Evolutionary conservation across 2,329 filamentous ascomycete species (phyloP), one percentile per base, ranked within the genome.

Genomic region (Fusarium beomiforme): DNA sequence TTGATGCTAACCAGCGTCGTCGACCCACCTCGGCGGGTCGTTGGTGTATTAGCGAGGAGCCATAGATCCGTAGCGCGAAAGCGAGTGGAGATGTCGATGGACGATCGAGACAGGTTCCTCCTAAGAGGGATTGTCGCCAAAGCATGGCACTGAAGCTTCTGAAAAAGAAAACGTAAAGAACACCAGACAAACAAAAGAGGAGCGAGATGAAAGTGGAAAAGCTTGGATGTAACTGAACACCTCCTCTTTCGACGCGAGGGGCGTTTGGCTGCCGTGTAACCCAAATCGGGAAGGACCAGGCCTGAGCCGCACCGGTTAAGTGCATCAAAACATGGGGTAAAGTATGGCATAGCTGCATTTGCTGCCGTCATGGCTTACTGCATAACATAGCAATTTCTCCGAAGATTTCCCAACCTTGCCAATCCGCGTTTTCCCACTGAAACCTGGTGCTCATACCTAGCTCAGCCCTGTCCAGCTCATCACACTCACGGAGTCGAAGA

Each of bases 141-240:
- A 77, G 69, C 80, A 82, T 82, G 63, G 69, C 70, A 49, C 49
- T 64, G 55, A 53, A 57, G 57, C 36, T 31, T 44, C 54, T 63
- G 47, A 55, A 53, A 54, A 54, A 53, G 42, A 46, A 49, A 36
- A 50, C n/a, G 17, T 31, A 31, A 42, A 12, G 10, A 42, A 11
- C 16, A 44, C 14, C 24, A 56, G 53, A 57, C 37, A 47, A 23
- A 37, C 43, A 36, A 24, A 70, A 55, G 62, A 41, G 43, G 7
- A 42, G 53, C 34, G 64, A 44, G 31, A 65, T n/a, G 50, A 62
- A 56, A 44, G 37, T 46, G 37, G 47, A 62, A 64, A 53, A 34
- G 46, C 67, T 62, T 60, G 54, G 46, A 51, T 64, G 64, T 44
- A 53, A 62, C 66, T 58, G 24, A 49, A 55, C 62, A 53, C 53